Evolutionary conservation across 495 filamentous ascomycete species (phyloP), one percentile per base, ranked within the genome.

Genomic region (Penicillium taxi): DNA sequence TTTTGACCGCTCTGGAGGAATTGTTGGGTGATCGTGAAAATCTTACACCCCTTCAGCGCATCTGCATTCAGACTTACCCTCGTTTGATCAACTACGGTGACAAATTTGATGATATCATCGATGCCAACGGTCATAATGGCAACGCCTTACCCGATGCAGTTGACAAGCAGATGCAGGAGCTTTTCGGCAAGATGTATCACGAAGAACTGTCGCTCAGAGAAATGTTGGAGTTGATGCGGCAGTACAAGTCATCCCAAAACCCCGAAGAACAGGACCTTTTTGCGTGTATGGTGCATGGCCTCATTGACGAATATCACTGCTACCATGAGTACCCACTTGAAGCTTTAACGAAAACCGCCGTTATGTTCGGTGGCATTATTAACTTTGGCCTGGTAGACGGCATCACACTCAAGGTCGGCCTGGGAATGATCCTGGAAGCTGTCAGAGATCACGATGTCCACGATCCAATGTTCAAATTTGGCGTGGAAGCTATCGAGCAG

Each of bases 291-390:
- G 88, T 99, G 20, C 90, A 95, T 48, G 91, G 91, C 0, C 70
- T 99, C 6, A 95, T 96, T 47, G 91, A 99, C 47, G 91, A 99
- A 61, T 99, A 96, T 55, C 79, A 82, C 29, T 94, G 93, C 56
- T 99, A 94, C 53, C 73, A 80, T 26, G 85, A 89, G 47, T 99
- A 99, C 55, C 93, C 93, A 3, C 70, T 94, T 4, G 89, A 91
- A 45, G 91, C 91, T 21, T 64, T 99, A 37, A 89, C 88, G 5
- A 96, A 88, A 9, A 96, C 91, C 1, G 90, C 91, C 4, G 88
- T 96, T 14, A 74, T 99, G 39, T 99, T 99, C 56, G 91, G 91
- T 30, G 89, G 90, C 28, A 94, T 99, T 44, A 94, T 99, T 41
- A 84, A 86, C 22, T 90, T 81, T 66, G 83, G 86, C 41, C 73